Conservation (phyloP, 176 grass and related monocot species). For the Bolboschoenus planiculmis region DNA sequence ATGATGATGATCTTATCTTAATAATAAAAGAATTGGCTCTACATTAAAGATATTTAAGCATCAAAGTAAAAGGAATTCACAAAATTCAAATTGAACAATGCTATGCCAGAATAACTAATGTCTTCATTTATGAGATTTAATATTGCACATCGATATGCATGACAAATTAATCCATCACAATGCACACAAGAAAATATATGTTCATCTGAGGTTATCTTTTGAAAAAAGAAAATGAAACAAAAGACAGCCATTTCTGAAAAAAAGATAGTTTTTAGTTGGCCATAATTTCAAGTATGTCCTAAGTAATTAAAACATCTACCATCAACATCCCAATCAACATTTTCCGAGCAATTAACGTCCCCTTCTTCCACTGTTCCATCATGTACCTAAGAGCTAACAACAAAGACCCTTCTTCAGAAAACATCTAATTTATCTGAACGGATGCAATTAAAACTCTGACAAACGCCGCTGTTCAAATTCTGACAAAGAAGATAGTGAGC, state of each 20-base stretch:
- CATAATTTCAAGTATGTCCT: background rate
- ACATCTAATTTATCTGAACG: background rate
- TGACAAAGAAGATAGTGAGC: slow-evolving; percentile 84
- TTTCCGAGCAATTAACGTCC: background rate
- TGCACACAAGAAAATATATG: background rate
- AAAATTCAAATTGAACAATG: background rate
- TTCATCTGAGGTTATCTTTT: slow-evolving; percentile 4
- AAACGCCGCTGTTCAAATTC: slow-evolving; percentile 19
- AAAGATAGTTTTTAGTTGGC: background rate
- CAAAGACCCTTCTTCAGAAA: slow-evolving; percentile 8
- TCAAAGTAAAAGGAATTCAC: background rate
- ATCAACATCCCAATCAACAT: background rate
- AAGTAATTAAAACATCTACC: background rate
- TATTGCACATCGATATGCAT: background rate
- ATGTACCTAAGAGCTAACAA: slow-evolving; percentile 7
- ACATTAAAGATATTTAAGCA: background rate
- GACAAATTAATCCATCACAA: background rate
- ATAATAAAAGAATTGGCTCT: background rate
- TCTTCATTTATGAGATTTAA: background rate
- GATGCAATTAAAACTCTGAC: background rate
- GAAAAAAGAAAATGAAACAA: background rate
- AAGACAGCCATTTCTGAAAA: background rate
- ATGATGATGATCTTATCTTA: background rate
- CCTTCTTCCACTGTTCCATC: background rate
- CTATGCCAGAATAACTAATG: background rate